A percentile compares a stretch with the other conserved stretches of the same genome.
phyloP scores from a whole-genome alignment of 306 rosid genomes.

The Acacia confusa region DNA sequence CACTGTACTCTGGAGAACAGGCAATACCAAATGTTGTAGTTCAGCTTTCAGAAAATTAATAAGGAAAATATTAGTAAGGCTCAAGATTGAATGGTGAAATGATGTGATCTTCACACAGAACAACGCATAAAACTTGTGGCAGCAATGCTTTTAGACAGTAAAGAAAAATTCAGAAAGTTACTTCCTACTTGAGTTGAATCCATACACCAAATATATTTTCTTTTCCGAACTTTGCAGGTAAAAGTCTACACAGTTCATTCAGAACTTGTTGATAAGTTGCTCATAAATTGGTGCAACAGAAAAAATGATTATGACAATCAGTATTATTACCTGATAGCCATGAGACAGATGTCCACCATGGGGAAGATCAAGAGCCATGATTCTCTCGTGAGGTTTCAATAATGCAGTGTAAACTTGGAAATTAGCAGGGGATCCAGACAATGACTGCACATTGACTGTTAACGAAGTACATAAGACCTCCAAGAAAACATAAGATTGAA shows the following conservation, averaged over 20 bases:
- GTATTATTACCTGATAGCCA: slow-evolving; percentile 85
- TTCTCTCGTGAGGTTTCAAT: slow-evolving; percentile 93
- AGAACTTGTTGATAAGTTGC: slow-evolving; percentile 22
- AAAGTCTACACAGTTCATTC: slow-evolving; percentile 10
- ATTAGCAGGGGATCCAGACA: slow-evolving; percentile 93
- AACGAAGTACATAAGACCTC: slow-evolving; percentile 32
- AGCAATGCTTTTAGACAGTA: neutral
- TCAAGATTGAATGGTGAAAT: neutral
- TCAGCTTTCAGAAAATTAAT: neutral
- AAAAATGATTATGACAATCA: slow-evolving; percentile 16
- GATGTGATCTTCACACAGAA: neutral
- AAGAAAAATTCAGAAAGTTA: neutral
- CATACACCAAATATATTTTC: neutral
- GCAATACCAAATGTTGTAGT: slow-evolving; percentile 6
- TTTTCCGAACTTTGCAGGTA: neutral
- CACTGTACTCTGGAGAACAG: neutral
- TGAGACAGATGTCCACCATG: slow-evolving; percentile 97
- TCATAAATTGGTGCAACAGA: neutral
- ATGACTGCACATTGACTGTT: slow-evolving; percentile 91
- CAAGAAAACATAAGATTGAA: slow-evolving; percentile 26
- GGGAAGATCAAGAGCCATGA: slow-evolving; percentile 97
- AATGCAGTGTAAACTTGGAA: slow-evolving; percentile 94
- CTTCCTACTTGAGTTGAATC: neutral
- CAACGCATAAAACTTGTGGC: neutral
- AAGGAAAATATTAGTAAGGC: neutral